These are phyloP conservation scores for Micractinium sp. DNA, from an alignment of 139 green algal genomes.

Conservation along the genomic window DNA sequence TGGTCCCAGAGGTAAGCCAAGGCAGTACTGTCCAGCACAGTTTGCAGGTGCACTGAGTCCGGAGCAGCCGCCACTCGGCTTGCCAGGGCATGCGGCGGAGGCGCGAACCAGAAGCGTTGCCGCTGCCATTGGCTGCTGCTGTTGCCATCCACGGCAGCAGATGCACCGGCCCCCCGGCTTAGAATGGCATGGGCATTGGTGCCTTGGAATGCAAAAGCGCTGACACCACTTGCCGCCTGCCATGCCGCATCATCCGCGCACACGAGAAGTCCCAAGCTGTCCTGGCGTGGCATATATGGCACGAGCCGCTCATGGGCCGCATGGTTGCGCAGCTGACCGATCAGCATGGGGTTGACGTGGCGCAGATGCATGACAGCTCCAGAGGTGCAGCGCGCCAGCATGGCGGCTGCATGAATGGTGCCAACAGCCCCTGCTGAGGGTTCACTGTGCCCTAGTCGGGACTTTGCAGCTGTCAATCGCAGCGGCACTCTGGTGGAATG, in stretches of 20 bases:
- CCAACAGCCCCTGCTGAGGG: slow-evolving; percentile 73
- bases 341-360: slow-evolving; percentile 4
- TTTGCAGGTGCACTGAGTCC: neutral
- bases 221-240: neutral
- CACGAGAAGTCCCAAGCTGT: neutral
- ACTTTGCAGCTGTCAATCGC: slow-evolving; percentile 62
- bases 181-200: slow-evolving; percentile 48
- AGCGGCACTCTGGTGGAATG: neutral
- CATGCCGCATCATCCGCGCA: no score
- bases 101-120: neutral
- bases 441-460: slow-evolving; percentile 77
- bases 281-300: neutral
- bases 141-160: neutral
- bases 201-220: slow-evolving; percentile 54
- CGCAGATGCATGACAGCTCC: neutral
- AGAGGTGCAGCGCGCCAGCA: neutral
- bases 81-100: neutral
- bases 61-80: neutral
- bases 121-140: neutral
- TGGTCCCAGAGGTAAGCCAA: slow-evolving; percentile 61
- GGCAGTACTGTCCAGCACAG: neutral
- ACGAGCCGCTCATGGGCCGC: neutral
- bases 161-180: neutral
- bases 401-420: slow-evolving; percentile 35
- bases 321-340: neutral